Conservation (phyloP, 495 filamentous ascomycete species). For the Annulohypoxylon maeteangense region DNA sequence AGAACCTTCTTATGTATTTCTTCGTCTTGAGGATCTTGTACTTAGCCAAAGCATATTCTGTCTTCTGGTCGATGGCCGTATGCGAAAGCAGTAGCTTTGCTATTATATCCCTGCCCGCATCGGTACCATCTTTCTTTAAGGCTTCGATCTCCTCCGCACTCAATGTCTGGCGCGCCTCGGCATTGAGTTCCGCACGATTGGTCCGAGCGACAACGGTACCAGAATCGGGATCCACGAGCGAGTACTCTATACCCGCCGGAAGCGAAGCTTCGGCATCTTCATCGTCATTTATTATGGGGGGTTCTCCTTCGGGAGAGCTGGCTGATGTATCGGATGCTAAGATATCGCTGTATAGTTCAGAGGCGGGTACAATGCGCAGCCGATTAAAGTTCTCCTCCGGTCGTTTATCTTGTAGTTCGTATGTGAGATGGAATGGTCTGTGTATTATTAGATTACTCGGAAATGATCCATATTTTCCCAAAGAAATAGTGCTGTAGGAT, state of each 20-base stretch:
- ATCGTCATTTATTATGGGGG: conserved; percentile 46
- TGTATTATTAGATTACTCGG: conserved; percentile 85
- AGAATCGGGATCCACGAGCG: conserved; percentile 57
- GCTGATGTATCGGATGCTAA: conserved; percentile 63
- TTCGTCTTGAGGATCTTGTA: conserved; percentile 93
- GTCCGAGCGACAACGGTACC: conserved; percentile 75
- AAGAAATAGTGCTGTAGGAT: conserved; percentile 72
- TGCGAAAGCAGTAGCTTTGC: conserved; percentile 87
- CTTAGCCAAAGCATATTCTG: conserved; percentile 89
- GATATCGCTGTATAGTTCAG: conserved; percentile 85
- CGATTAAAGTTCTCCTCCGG: conserved; percentile 65
- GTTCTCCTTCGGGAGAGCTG: conserved; percentile 46
- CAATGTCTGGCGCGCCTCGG: conserved; percentile 81
- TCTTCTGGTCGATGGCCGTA: conserved; percentile 90
- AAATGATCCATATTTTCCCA: conserved; percentile 92
- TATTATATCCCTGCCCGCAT: conserved; percentile 87
- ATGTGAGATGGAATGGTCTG: conserved; percentile 89
- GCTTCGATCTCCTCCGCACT: conserved; percentile 90
- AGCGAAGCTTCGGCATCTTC: conserved; percentile 46
- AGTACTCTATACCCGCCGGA: conserved; percentile 51
- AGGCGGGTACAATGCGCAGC: conserved; percentile 80
- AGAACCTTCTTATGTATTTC: conserved; percentile 91
- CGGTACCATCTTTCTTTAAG: conserved; percentile 80
- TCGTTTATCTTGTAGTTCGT: conserved; percentile 79
- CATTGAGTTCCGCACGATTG: conserved; percentile 82